These are phyloP conservation scores for Cladobotryum protrusum DNA, from an alignment of 2,329 filamentous ascomycete species.

Conservation along the genomic window DNA sequence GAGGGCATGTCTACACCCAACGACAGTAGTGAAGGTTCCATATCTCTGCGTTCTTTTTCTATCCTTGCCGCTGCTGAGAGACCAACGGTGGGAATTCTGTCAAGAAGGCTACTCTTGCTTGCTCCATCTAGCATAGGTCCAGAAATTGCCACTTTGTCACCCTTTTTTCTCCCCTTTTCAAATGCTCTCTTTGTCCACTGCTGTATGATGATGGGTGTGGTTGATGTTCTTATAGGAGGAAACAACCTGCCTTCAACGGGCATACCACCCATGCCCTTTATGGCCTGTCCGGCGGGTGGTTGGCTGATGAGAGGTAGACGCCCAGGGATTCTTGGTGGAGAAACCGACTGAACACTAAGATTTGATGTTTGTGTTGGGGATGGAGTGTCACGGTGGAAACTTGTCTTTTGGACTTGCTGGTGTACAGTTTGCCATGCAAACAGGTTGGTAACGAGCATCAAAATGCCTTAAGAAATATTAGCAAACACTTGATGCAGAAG, in stretches of 20 bases:
- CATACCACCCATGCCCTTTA: slow-evolving; percentile 31
- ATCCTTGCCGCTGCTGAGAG: slow-evolving; percentile 42
- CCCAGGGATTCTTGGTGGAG: slow-evolving; percentile 3
- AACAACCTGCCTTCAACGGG: slow-evolving; percentile 37
- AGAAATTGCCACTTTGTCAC: slow-evolving; percentile 42
- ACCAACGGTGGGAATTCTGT: slow-evolving; percentile 44
- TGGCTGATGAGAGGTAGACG: slow-evolving; percentile 33
- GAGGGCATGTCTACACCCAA: slow-evolving; percentile 28
- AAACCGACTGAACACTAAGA: not conserved
- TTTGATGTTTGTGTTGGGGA: too few species aligned
- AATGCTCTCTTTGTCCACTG: slow-evolving; percentile 14
- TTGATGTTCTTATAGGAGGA: slow-evolving; percentile 31
- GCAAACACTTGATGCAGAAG: not conserved
- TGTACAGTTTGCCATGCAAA: too few species aligned
- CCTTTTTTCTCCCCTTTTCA: slow-evolving; percentile 23
- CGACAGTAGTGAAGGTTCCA: slow-evolving; percentile 21
- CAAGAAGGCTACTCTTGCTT: slow-evolving; percentile 33
- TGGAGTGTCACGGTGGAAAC: too few species aligned
- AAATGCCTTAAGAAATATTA: too few species aligned
- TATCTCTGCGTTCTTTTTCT: slow-evolving; percentile 39
- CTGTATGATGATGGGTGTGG: slow-evolving; percentile 14
- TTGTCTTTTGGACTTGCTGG: too few species aligned
- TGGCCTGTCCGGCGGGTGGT: slow-evolving; percentile 30
- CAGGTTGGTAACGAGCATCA: too few species aligned
- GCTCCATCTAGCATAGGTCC: slow-evolving; percentile 37